A percentile compares a stretch with the other conserved stretches of the same genome.
Conservation (phyloP, 2,329 filamentous ascomycete species). For the Madurella fahalii region DNA sequence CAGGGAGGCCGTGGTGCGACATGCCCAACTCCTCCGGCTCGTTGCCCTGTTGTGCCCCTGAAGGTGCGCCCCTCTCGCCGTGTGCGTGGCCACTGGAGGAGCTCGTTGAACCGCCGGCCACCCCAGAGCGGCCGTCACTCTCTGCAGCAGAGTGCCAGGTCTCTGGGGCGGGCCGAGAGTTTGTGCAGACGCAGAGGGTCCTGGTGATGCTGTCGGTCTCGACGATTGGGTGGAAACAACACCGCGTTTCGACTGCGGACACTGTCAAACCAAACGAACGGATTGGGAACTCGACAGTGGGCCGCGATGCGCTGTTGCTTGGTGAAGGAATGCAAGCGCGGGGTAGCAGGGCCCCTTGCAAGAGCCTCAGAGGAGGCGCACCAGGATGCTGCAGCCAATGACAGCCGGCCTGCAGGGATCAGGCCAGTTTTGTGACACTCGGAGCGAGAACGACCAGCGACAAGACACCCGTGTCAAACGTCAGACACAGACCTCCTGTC, state of each 20-base stretch:
- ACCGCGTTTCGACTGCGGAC: constrained; percentile 33
- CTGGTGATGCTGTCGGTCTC: not conserved
- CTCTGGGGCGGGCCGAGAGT: constrained; percentile 14
- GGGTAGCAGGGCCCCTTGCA: constrained; percentile 17
- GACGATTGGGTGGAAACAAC: constrained; percentile 30
- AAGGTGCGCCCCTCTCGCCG: not conserved
- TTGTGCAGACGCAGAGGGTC: too few relatives aligned
- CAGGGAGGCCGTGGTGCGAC: not conserved
- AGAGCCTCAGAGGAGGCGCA: constrained; percentile 25
- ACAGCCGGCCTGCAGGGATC: constrained; percentile 9
- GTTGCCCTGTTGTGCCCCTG: constrained; percentile 5
- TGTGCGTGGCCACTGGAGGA: not conserved
- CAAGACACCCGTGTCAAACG: constrained; percentile 36
- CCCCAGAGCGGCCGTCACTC: constrained; percentile 7
- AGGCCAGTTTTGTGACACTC: constrained; percentile 26
- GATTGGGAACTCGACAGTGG: constrained; percentile 10
- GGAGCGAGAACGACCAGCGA: constrained; percentile 37
- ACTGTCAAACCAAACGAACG: constrained; percentile 33
- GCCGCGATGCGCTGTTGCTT: not conserved
- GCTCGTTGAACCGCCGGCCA: constrained; percentile 18
- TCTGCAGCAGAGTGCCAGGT: not conserved
- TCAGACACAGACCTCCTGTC: constrained; percentile 34
- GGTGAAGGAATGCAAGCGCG: constrained; percentile 9
- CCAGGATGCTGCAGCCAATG: constrained; percentile 18
- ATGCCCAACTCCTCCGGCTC: not conserved